A percentile compares a stretch with the other conserved stretches of the same genome.
Conservation (phyloP, 495 filamentous ascomycete genomes). For the Aspergillus bridgeri region DNA sequence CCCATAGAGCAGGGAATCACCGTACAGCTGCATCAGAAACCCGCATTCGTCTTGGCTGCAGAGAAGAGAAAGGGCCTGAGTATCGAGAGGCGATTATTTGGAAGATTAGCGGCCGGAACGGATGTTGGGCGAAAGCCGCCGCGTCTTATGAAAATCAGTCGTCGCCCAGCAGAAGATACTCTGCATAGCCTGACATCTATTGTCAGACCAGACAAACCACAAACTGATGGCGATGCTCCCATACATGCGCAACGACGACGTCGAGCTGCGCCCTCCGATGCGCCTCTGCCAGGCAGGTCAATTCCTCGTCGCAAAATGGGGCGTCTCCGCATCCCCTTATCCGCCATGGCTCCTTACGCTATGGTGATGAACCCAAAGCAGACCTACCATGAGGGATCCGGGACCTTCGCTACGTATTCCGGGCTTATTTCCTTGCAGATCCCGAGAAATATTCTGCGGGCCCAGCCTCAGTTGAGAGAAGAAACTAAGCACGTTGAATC, state of each 20-base stretch:
- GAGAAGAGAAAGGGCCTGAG: conserved; percentile 29
- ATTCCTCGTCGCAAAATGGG: conserved; percentile 13
- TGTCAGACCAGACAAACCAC: conserved; percentile 15
- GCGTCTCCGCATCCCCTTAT: conserved; percentile 20
- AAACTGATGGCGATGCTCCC: conserved; percentile 2
- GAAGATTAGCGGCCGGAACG: conserved; percentile 19
- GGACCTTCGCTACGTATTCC: conserved; percentile 44
- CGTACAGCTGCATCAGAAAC: conserved; percentile 41
- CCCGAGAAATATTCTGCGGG: background rate
- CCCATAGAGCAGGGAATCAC: conserved; percentile 32
- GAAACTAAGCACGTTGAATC: background rate
- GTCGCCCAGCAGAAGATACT: conserved; percentile 9
- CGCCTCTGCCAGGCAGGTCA: background rate
- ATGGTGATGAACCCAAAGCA: conserved; percentile 48
- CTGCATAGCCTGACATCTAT: conserved; percentile 24
- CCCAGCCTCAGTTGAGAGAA: background rate
- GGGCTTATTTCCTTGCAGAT: conserved; percentile 15
- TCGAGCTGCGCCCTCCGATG: background rate
- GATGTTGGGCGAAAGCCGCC: conserved; percentile 14
- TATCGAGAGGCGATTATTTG: conserved; percentile 29
- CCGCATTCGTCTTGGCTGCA: conserved; percentile 25
- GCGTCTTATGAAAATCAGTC: conserved; percentile 35
- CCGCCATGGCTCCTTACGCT: conserved; percentile 29
- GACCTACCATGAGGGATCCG: conserved; percentile 34
- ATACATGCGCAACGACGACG: background rate